phyloP scores from a whole-genome alignment of 495 filamentous ascomycete genomes.

The Aspergillus biplanus region DNA sequence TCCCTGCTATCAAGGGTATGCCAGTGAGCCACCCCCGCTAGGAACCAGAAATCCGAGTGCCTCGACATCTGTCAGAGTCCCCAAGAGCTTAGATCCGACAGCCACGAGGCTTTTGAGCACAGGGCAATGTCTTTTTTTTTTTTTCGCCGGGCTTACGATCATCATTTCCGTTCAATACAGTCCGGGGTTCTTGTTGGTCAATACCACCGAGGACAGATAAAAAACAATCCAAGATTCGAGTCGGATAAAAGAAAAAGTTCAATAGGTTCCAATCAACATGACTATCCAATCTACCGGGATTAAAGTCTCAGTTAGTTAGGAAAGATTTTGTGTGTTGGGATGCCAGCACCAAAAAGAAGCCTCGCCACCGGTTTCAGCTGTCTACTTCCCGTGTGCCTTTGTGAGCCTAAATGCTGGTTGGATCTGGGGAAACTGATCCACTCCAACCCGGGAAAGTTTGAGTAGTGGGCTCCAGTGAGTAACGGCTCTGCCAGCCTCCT shows the following conservation, averaged over 20 bases:
- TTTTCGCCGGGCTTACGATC: background rate
- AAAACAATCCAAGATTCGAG: too few species aligned
- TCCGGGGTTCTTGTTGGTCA: too few species aligned
- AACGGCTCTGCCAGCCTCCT: background rate
- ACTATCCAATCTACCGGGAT: background rate
- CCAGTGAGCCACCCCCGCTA: too few species aligned
- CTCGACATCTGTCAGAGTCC: too few species aligned
- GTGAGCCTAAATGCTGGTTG: background rate
- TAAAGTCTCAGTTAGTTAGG: background rate
- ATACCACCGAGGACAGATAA: too few species aligned
- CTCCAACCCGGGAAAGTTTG: background rate
- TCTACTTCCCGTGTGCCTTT: background rate
- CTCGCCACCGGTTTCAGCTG: slow-evolving; percentile 28
- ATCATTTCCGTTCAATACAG: background rate
- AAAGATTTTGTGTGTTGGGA: background rate
- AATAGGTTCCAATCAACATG: background rate
- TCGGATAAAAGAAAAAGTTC: too few species aligned
- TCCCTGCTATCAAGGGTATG: too few species aligned
- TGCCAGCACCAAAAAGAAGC: background rate
- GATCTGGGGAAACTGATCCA: background rate
- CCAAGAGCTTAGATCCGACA: too few species aligned
- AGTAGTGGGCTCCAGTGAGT: background rate
- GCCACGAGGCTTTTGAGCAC: slow-evolving; percentile 1
- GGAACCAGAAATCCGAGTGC: too few species aligned
- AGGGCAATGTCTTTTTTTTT: background rate